These are phyloP conservation scores for Thalassiosira exigua DNA, from an alignment of 352 stramenopile species.

Conservation along the genomic window DNA sequence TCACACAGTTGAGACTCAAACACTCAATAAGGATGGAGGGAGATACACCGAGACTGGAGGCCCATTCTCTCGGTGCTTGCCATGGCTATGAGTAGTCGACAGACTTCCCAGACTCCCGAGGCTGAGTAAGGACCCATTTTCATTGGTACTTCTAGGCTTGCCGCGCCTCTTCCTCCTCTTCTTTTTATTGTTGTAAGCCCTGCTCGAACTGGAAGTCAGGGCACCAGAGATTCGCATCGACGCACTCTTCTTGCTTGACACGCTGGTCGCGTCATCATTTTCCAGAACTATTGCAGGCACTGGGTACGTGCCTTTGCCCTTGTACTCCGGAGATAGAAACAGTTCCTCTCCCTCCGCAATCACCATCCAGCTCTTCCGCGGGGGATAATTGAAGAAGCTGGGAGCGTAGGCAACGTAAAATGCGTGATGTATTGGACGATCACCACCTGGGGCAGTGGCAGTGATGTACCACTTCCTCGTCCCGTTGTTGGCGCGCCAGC, in stretches of 20 bases:
- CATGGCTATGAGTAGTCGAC: too few relatives aligned
- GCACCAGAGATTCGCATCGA: not conserved
- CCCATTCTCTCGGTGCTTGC: too few relatives aligned
- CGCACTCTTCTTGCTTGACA: not conserved
- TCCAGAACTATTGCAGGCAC: constrained; percentile 7
- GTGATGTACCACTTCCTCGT: constrained; percentile 36
- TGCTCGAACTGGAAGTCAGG: too few relatives aligned
- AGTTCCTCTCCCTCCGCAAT: constrained; percentile 9
- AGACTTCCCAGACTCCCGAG: too few relatives aligned
- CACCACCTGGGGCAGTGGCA: not conserved
- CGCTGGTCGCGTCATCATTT: constrained; percentile 3
- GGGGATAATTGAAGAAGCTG: constrained; percentile 6
- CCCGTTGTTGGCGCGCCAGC: constrained; percentile 15
- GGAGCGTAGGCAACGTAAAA: constrained; percentile 28
- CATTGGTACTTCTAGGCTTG: too few relatives aligned
- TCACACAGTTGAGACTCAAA: too few relatives aligned
- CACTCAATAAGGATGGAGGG: too few relatives aligned
- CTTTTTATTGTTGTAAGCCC: too few relatives aligned
- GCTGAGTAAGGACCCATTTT: too few relatives aligned
- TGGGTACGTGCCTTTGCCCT: not conserved
- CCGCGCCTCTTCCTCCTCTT: too few relatives aligned
- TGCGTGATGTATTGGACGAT: not conserved
- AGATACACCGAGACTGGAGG: too few relatives aligned
- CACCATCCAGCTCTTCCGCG: constrained; percentile 26
- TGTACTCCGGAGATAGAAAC: constrained; percentile 15